Percentiles rank a stretch among this genome's conserved stretches.
Conservation (phyloP, 106 monocot species). For the Dendrobium huoshanense region DNA sequence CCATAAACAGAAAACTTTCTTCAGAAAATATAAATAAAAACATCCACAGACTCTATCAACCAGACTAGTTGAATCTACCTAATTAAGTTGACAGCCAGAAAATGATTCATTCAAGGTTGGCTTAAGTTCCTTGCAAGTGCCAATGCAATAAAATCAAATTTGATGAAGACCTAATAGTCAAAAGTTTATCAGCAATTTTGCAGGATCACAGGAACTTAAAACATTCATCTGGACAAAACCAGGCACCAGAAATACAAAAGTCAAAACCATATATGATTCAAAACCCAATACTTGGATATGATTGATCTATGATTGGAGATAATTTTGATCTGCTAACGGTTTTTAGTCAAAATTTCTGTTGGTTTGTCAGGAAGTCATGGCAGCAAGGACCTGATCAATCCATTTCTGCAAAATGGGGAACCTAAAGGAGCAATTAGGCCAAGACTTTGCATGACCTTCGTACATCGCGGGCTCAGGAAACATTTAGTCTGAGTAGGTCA, state of each 20-base stretch:
- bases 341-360: neutral
- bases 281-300: neutral
- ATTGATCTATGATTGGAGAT: neutral
- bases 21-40: too few species aligned
- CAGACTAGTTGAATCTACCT: too few species aligned
- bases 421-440: constrained; percentile 25
- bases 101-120: too few species aligned
- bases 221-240: neutral
- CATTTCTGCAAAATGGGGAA: constrained; percentile 13
- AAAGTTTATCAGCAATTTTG: too few species aligned
- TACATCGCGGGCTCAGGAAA: constrained; percentile 5
- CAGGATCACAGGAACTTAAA: neutral
- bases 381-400: neutral
- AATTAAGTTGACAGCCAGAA: too few species aligned
- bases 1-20: too few species aligned
- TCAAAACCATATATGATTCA: neutral
- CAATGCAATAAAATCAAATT: too few species aligned
- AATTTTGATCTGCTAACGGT: neutral
- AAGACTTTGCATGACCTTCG: constrained; percentile 21
- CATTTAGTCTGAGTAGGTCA: neutral
- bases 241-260: neutral
- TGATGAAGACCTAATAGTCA: too few species aligned
- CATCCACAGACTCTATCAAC: too few species aligned
- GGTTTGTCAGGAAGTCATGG: neutral
- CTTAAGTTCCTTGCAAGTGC: too few species aligned